Percentiles rank a stretch among this genome's conserved stretches.
These are phyloP conservation scores for Rickenella mellea DNA, from an alignment of 768 basidiomycete genomes.

Conservation along the genomic window DNA sequence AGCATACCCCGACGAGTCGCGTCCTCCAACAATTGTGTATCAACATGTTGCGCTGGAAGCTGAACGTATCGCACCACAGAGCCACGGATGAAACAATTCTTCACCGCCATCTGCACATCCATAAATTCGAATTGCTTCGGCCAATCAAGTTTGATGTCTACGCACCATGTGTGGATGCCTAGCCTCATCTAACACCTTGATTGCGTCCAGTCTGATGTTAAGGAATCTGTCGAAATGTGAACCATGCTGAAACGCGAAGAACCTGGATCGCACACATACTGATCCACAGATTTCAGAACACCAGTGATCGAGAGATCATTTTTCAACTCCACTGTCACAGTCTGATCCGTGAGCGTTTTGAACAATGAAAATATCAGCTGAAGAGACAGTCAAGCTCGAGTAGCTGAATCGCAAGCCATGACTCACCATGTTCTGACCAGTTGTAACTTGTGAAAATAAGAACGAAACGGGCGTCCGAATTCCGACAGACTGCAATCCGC, in stretches of 20 bases:
- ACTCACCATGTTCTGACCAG: no score
- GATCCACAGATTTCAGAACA: constrained; percentile 94
- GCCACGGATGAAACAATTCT: constrained; percentile 98
- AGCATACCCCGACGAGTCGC: constrained; percentile 85
- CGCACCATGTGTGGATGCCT: constrained; percentile 95
- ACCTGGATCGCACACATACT: constrained; percentile 42
- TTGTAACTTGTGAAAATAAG: no score
- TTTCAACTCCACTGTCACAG: constrained; percentile 95
- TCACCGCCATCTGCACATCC: constrained; percentile 82
- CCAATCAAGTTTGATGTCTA: neutral
- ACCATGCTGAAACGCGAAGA: neutral
- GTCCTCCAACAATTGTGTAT: constrained; percentile 92
- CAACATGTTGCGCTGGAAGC: constrained; percentile 84
- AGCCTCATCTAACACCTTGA: constrained; percentile 85
- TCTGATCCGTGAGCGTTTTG: constrained; percentile 97
- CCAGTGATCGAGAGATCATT: constrained; percentile 97
- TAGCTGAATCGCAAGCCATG: no score
- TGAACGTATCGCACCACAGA: constrained; percentile 98
- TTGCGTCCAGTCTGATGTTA: constrained; percentile 93
- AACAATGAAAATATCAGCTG: constrained; percentile 96
- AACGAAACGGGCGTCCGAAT: no score
- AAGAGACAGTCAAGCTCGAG: no score
- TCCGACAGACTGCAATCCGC: no score
- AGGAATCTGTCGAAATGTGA: constrained; percentile 51
- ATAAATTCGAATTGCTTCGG: neutral